Evolutionary conservation across 139 green algal genomes (phyloP).

Genomic region (Ulvella scutata): DNA sequence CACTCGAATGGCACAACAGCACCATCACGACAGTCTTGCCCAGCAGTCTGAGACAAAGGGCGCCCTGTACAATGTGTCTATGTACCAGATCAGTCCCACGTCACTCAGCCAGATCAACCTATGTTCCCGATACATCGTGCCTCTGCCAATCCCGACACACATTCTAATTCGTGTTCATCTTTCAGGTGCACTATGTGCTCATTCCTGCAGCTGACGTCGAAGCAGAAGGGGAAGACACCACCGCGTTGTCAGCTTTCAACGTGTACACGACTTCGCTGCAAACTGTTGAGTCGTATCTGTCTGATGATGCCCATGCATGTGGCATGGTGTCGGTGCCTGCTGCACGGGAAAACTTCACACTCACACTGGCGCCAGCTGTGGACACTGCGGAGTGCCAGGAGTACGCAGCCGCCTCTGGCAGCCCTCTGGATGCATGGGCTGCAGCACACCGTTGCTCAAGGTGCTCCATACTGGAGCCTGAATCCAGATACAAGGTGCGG

Average conservation of each 20-base stretch:
- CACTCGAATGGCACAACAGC: too few relatives aligned
- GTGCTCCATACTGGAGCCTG: not conserved
- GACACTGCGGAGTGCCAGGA: not conserved
- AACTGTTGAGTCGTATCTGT: not conserved
- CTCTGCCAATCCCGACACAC: too few relatives aligned
- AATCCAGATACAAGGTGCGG: not conserved
- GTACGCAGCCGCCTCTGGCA: not conserved
- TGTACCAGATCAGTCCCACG: too few relatives aligned
- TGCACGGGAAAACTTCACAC: not conserved
- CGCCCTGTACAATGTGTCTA: too few relatives aligned
- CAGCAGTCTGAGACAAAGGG: too few relatives aligned
- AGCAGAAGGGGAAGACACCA: not conserved
- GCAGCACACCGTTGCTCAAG: not conserved
- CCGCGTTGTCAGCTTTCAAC: not conserved
- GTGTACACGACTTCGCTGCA: not conserved
- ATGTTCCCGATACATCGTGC: too few relatives aligned
- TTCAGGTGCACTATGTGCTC: not conserved
- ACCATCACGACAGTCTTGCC: too few relatives aligned
- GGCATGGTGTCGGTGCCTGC: not conserved
- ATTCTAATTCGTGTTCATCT: too few relatives aligned
- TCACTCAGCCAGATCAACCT: too few relatives aligned
- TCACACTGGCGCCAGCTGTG: not conserved
- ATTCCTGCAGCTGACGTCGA: not conserved
- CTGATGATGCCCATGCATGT: not conserved
- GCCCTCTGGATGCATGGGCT: not conserved